Conservation (phyloP, 2,329 filamentous ascomycete genomes). For the Colletotrichum sp. region DNA sequence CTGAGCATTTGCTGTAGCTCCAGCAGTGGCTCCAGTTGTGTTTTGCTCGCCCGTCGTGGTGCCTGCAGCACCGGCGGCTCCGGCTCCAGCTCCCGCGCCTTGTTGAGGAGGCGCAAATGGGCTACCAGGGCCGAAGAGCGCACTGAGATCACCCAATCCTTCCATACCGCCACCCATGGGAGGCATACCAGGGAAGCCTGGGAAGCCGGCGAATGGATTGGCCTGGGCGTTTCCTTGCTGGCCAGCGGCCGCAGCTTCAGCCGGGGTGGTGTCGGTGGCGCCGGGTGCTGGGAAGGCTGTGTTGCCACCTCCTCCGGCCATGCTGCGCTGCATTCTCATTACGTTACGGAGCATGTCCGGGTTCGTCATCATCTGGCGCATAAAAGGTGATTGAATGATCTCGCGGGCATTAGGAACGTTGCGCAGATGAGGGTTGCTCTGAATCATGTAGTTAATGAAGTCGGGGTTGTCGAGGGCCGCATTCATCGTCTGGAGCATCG, state of each 20-base stretch:
- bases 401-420: constrained; percentile 78
- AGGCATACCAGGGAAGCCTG: constrained; percentile 8
- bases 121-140: constrained; percentile 31
- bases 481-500: constrained; percentile 86
- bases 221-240: constrained; percentile 27
- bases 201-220: constrained; percentile 49
- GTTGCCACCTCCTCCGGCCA: constrained; percentile 56
- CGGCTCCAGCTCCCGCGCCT: constrained; percentile 16
- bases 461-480: constrained; percentile 95
- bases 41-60: constrained; percentile 18
- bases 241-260: constrained; percentile 42
- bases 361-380: constrained; percentile 92
- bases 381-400: constrained; percentile 86
- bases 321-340: constrained; percentile 79
- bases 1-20: constrained; percentile 18
- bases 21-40: constrained; percentile 22
- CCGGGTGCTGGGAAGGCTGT: constrained; percentile 87
- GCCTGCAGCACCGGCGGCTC: not conserved
- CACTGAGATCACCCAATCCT: constrained; percentile 25
- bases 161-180: constrained; percentile 20
- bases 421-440: constrained; percentile 83
- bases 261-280: constrained; percentile 82
- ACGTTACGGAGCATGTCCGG: constrained; percentile 84
- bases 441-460: constrained; percentile 93
- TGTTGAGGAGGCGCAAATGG: constrained; percentile 19